A percentile compares a stretch with the other conserved stretches of the same genome.
phyloP scores from a whole-genome alignment of 2,329 filamentous ascomycete genomes.

The Neopestalotiopsis clavispora region DNA sequence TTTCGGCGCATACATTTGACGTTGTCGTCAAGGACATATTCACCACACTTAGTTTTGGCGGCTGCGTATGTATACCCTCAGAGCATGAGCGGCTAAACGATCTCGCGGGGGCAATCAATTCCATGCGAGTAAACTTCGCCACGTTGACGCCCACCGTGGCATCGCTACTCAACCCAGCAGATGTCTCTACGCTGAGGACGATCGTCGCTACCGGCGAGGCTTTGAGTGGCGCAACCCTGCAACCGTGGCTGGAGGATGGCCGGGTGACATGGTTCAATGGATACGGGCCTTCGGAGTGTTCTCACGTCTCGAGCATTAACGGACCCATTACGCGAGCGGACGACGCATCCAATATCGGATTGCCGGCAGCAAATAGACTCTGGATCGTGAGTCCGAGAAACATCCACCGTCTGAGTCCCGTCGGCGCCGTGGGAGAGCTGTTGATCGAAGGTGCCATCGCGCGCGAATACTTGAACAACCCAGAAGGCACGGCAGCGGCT shows the following conservation, averaged over 20 bases:
- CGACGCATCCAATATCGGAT: slow-evolving; percentile 11
- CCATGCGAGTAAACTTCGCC: neutral
- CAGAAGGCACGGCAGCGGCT: slow-evolving; percentile 71
- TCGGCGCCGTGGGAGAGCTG: slow-evolving; percentile 77
- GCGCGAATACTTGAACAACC: slow-evolving; percentile 79
- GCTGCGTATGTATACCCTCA: slow-evolving; percentile 43
- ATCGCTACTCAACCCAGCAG: slow-evolving; percentile 5
- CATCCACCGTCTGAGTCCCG: slow-evolving; percentile 18
- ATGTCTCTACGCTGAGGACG: slow-evolving; percentile 6
- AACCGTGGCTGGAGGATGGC: slow-evolving; percentile 31
- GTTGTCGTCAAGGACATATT: slow-evolving; percentile 89
- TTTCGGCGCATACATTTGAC: slow-evolving; percentile 91
- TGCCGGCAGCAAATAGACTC: slow-evolving; percentile 25
- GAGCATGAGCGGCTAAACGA: slow-evolving; percentile 36
- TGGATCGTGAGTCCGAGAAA: slow-evolving; percentile 21
- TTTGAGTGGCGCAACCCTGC: slow-evolving; percentile 22
- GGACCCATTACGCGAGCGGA: neutral
- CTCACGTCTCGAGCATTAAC: slow-evolving; percentile 35
- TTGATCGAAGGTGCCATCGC: slow-evolving; percentile 80
- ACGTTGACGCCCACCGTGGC: slow-evolving; percentile 5
- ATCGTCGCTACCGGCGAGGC: slow-evolving; percentile 3
- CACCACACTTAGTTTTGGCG: slow-evolving; percentile 42
- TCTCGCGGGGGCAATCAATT: neutral
- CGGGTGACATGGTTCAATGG: slow-evolving; percentile 32
- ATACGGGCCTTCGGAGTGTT: slow-evolving; percentile 45